phyloP scores from a whole-genome alignment of 2,329 filamentous ascomycete species.

The Tolypocladium inflatum region DNA sequence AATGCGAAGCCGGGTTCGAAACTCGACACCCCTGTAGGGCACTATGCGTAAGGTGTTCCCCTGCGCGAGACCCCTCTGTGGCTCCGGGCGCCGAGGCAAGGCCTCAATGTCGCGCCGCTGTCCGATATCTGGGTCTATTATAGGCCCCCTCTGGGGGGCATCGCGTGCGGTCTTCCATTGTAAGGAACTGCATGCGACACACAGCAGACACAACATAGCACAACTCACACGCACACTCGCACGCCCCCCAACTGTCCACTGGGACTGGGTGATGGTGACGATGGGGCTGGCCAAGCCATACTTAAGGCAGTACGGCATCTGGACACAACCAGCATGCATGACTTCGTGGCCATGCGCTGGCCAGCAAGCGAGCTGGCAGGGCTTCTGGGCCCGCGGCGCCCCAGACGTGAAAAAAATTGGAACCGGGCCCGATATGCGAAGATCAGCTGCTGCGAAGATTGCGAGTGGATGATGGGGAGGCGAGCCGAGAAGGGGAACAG shows the following conservation, averaged over 20 bases:
- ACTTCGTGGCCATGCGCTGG: conserved; percentile 18
- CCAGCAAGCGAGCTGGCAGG: conserved; percentile 3
- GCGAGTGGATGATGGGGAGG: background rate
- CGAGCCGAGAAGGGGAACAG: background rate
- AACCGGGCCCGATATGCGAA: background rate
- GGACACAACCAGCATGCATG: conserved; percentile 14
- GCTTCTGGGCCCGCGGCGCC: background rate
- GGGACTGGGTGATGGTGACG: background rate
- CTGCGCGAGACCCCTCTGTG: background rate
- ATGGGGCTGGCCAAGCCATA: conserved; percentile 1
- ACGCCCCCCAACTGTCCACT: background rate
- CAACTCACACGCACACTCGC: background rate
- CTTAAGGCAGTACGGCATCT: conserved; percentile 2
- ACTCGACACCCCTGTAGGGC: conserved; percentile 1
- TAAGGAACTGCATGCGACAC: background rate
- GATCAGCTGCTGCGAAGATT: background rate
- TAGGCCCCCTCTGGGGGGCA: background rate
- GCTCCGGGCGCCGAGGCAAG: background rate
- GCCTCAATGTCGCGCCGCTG: background rate
- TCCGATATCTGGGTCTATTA: background rate
- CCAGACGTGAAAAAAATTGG: background rate
- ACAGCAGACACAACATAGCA: background rate
- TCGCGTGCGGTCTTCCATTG: background rate
- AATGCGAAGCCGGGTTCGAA: conserved; percentile 1
- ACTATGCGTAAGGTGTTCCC: background rate